Conservation (phyloP, 257 asterid species). For the Mitragyna speciosa region DNA sequence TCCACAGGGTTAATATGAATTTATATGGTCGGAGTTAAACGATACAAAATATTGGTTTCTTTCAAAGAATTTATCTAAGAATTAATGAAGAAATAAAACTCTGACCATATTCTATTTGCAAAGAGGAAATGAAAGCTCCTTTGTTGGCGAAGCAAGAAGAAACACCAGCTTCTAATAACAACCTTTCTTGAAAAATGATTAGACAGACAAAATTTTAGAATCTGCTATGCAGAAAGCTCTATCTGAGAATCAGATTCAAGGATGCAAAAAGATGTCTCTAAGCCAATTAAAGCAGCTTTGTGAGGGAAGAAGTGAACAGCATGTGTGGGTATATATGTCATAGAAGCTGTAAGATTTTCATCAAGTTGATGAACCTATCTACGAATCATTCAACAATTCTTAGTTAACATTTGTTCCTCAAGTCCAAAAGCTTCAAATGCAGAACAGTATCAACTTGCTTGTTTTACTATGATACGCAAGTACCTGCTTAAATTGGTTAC, state of each 20-base stretch:
- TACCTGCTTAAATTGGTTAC: too few species aligned
- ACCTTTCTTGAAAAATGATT: background rate
- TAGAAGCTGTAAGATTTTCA: background rate
- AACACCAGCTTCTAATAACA: background rate
- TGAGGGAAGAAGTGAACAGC: background rate
- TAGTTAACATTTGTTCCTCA: background rate
- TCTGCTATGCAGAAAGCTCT: too few species aligned
- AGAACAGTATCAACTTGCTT: background rate
- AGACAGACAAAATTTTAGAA: too few species aligned
- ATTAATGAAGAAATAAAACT: background rate
- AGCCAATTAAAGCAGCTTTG: background rate
- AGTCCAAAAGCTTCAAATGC: background rate
- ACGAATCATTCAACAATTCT: background rate
- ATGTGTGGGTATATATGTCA: background rate
- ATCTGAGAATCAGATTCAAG: background rate
- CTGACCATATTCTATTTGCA: background rate
- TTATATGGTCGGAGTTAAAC: background rate
- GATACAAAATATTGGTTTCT: background rate
- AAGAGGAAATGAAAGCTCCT: background rate
- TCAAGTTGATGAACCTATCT: background rate
- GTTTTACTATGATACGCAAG: too few species aligned
- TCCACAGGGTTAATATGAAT: background rate
- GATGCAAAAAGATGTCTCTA: background rate
- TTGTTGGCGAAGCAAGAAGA: background rate
- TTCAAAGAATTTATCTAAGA: background rate